These are phyloP conservation scores for Ascochyta fabae DNA, from an alignment of 2,329 filamentous ascomycete genomes.

Conservation along the genomic window DNA sequence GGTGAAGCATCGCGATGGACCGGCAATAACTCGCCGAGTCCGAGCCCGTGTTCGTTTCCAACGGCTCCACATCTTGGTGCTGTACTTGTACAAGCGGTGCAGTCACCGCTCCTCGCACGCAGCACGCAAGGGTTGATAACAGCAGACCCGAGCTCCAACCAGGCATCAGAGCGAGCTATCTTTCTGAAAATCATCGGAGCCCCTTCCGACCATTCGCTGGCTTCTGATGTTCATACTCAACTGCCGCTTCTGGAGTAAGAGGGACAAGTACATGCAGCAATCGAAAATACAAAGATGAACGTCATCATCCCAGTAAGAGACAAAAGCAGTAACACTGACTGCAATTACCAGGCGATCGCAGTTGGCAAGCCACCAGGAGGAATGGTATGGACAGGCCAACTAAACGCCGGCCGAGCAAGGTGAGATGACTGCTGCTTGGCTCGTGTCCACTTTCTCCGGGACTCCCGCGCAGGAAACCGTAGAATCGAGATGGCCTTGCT, in stretches of 20 bases:
- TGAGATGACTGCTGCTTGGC: conserved; percentile 2
- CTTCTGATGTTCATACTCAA: neutral
- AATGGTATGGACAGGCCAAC: neutral
- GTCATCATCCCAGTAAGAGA: conserved; percentile 1
- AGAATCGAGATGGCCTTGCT: neutral
- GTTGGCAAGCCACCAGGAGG: neutral
- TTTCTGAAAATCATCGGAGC: neutral
- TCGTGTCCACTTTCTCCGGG: conserved; percentile 5
- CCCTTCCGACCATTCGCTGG: neutral
- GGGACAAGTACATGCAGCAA: neutral
- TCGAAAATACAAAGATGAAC: neutral
- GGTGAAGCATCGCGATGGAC: neutral
- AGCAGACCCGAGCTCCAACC: neutral
- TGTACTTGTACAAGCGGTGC: neutral
- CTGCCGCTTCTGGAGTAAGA: neutral
- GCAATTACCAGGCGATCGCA: conserved; percentile 3
- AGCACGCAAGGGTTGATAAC: neutral
- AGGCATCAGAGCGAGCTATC: neutral
- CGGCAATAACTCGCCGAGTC: conserved; percentile 10
- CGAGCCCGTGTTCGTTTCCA: conserved; percentile 3
- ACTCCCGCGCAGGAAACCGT: neutral
- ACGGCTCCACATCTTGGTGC: conserved; percentile 13
- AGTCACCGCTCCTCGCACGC: conserved; percentile 6
- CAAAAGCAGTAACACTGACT: neutral
- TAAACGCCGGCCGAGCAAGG: neutral